These are phyloP conservation scores for Hydrangea macrophylla DNA, from an alignment of 148 eudicot species.

Conservation along the genomic window DNA sequence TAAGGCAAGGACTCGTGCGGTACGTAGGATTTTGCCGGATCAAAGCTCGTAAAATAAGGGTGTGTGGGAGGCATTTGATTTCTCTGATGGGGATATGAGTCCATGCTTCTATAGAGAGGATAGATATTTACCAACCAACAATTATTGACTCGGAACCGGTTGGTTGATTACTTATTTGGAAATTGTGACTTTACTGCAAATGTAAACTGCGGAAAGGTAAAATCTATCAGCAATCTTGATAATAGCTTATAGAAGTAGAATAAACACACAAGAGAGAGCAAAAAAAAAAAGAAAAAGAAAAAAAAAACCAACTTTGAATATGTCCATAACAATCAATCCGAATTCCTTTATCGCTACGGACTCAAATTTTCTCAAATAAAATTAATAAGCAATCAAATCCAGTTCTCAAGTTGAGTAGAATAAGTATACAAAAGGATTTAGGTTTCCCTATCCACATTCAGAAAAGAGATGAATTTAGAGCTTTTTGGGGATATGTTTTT, in stretches of 20 bases:
- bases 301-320: not conserved
- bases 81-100: constrained; percentile 31
- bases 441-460: too few relatives aligned
- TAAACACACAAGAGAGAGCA: not conserved
- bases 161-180: not conserved
- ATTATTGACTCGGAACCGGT: not conserved
- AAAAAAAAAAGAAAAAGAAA: too few relatives aligned
- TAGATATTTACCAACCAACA: constrained; percentile 22
- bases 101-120: constrained; percentile 27
- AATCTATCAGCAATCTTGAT: not conserved
- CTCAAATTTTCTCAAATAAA: not conserved
- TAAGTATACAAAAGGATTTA: not conserved
- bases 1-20: constrained; percentile 38
- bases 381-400: too few relatives aligned
- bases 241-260: not conserved
- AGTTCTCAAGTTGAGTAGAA: not conserved
- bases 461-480: too few relatives aligned
- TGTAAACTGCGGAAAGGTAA: constrained; percentile 8
- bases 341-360: not conserved
- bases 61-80: constrained; percentile 31
- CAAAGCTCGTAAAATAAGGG: constrained; percentile 29
- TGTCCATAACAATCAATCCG: not conserved
- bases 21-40: constrained; percentile 16
- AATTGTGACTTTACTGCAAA: not conserved
- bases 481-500: too few relatives aligned